Conservation (phyloP, 2,329 filamentous ascomycete species). For the Trichothecium roseum region DNA sequence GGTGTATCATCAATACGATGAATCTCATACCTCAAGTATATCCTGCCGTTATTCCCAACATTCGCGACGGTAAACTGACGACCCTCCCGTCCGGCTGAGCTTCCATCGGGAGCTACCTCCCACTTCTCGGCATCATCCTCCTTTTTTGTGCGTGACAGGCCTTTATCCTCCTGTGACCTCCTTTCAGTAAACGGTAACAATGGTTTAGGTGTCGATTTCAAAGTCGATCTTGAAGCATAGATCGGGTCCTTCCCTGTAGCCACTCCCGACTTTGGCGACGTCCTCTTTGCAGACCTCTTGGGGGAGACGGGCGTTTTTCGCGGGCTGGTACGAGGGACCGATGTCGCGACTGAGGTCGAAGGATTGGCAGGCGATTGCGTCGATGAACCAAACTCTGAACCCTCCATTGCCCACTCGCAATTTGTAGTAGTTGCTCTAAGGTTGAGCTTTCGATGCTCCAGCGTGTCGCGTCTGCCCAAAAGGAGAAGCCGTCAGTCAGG, state of each 20-base stretch:
- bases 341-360: conserved; percentile 3
- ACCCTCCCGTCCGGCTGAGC: conserved; percentile 51
- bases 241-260: conserved; percentile 1
- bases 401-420: conserved; percentile 10
- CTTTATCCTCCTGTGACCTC: conserved; percentile 27
- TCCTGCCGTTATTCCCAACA: conserved; percentile 72
- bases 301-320: conserved; percentile 1
- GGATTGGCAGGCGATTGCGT: conserved; percentile 8
- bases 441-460: too few species aligned
- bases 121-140: conserved; percentile 44
- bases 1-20: too few species aligned
- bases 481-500: too few species aligned
- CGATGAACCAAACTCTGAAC: conserved; percentile 8
- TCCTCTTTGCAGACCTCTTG: conserved; percentile 3
- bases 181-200: conserved; percentile 37
- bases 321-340: conserved; percentile 1
- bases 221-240: neutral
- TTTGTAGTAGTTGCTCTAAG: too few species aligned
- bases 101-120: conserved; percentile 49
- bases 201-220: conserved; percentile 11
- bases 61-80: conserved; percentile 72
- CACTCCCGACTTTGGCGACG: conserved; percentile 2
- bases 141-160: conserved; percentile 29
- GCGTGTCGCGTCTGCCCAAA: too few species aligned
- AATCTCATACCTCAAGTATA: conserved; percentile 62